A percentile compares a stretch with the other conserved stretches of the same genome.
Evolutionary conservation across 192 early-diverging fungal species (phyloP).

Genomic region (Backusella mclennaniae): DNA sequence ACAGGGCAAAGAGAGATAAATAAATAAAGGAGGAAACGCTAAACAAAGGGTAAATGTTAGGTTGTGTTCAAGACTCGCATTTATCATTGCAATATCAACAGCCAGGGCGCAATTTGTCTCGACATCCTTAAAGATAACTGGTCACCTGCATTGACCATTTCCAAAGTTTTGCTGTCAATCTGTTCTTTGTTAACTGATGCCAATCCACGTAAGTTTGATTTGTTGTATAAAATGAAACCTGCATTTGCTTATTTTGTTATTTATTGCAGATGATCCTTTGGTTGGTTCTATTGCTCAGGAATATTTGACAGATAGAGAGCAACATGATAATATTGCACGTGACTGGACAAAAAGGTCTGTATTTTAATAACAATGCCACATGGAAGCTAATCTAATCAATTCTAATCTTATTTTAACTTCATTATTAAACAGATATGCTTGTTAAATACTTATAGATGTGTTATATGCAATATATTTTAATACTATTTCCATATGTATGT

Average conservation of each 20-base stretch:
- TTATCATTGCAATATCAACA: conserved; percentile 98
- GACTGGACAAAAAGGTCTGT: conserved; percentile 93
- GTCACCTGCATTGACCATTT: conserved; percentile 93
- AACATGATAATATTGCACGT: conserved; percentile 85
- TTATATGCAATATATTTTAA: neutral
- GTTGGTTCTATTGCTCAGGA: conserved; percentile 90
- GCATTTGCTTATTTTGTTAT: neutral
- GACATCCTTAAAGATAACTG: conserved; percentile 98
- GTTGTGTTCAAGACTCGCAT: conserved; percentile 89
- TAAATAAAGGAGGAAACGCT: neutral
- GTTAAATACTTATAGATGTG: neutral
- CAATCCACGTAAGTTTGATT: conserved; percentile 78
- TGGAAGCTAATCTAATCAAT: neutral
- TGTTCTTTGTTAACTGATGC: conserved; percentile 92
- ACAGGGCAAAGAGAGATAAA: neutral
- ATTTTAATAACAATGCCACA: conserved; percentile 5
- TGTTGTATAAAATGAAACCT: neutral
- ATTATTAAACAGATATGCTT: conserved; percentile 14
- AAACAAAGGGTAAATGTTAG: conserved; percentile 34
- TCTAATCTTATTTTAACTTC: neutral
- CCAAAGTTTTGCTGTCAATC: conserved; percentile 94
- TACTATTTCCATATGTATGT: neutral
- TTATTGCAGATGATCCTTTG: conserved; percentile 77
- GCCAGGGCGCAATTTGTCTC: conserved; percentile 87
- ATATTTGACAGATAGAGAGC: conserved; percentile 78